Percentiles rank a stretch among this genome's conserved stretches.
phyloP scores from a whole-genome alignment of 805 yeast species.

The Starmerella geochares region DNA sequence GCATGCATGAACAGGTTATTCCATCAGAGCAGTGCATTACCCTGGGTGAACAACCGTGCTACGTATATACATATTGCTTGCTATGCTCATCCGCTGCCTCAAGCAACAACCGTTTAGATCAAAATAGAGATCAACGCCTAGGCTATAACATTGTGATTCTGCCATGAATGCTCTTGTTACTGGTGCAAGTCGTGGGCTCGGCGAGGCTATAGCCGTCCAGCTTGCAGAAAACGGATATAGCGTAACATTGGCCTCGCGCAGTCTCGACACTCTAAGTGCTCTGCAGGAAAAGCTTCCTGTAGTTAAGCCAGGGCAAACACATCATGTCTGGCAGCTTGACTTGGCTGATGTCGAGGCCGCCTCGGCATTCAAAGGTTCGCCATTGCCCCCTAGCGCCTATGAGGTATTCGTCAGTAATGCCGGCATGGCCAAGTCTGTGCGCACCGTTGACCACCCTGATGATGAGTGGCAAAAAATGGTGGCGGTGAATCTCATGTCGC shows the following conservation, averaged over 20 bases:
- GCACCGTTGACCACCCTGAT: not conserved
- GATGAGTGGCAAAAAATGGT: not conserved
- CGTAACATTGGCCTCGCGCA: conserved; percentile 36
- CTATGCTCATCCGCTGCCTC: too few relatives aligned
- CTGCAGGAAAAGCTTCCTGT: conserved; percentile 34
- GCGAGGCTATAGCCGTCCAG: conserved; percentile 42
- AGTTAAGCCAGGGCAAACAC: conserved; percentile 29
- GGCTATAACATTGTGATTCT: too few relatives aligned
- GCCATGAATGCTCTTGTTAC: conserved; percentile 33
- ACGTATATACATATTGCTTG: too few relatives aligned
- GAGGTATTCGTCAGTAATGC: not conserved
- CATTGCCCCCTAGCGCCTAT: not conserved
- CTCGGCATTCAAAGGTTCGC: not conserved
- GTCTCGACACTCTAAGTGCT: conserved; percentile 24
- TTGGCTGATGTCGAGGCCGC: conserved; percentile 8
- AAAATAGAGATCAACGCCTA: too few relatives aligned
- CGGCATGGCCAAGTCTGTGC: not conserved
- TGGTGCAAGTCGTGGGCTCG: conserved; percentile 63
- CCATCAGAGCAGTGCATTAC: too few relatives aligned
- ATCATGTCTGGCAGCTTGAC: conserved; percentile 8
- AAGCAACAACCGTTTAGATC: too few relatives aligned
- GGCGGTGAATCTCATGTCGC: not conserved
- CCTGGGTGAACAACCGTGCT: too few relatives aligned
- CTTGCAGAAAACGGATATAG: conserved; percentile 44
- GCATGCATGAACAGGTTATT: too few relatives aligned